These are phyloP conservation scores for Nasturtium officinale DNA, from an alignment of 345 rosid species.

Conservation along the genomic window DNA sequence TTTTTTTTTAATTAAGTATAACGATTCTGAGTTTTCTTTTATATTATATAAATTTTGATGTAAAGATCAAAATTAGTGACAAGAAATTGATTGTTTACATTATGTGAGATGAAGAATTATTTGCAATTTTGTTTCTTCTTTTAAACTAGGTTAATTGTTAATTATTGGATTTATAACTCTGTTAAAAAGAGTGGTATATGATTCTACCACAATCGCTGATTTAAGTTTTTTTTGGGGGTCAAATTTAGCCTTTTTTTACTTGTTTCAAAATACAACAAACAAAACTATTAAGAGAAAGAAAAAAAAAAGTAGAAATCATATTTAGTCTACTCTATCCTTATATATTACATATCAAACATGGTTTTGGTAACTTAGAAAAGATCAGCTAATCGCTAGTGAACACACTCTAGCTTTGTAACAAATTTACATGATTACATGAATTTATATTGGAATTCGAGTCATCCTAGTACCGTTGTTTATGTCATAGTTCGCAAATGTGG, in stretches of 20 bases:
- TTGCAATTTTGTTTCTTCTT: constrained; percentile 2
- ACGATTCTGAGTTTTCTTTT: neutral
- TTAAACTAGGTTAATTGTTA: no score
- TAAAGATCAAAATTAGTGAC: neutral
- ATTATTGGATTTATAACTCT: neutral
- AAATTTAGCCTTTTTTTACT: no score
- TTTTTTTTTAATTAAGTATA: neutral
- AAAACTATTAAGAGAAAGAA: neutral
- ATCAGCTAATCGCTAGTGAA: neutral
- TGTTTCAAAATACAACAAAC: neutral
- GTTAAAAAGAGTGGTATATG: neutral
- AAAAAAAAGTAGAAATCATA: neutral
- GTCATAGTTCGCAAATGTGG: neutral
- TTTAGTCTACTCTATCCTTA: neutral
- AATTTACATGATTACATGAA: neutral
- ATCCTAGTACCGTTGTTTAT: neutral
- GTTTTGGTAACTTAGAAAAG: neutral
- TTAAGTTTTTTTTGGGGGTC: no score
- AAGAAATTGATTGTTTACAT: neutral
- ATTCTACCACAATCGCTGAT: neutral
- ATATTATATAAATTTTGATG: constrained; percentile 16
- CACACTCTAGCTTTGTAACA: neutral
- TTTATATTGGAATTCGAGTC: neutral
- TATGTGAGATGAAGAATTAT: neutral
- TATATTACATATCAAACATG: neutral